phyloP scores from a whole-genome alignment of 345 rosid genomes.

The Litchi chinensis region DNA sequence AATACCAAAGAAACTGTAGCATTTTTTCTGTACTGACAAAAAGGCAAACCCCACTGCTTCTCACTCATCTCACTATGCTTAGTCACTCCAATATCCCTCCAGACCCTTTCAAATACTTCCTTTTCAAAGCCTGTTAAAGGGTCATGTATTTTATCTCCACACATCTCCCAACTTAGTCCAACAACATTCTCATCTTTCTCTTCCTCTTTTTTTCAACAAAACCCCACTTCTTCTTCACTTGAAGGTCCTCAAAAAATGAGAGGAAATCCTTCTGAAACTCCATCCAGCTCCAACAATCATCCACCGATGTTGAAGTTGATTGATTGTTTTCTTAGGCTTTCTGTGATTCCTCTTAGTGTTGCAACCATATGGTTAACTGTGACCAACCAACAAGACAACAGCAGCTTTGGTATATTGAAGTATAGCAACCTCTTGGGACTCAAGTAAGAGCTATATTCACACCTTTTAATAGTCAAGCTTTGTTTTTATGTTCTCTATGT shows the following conservation, averaged over 20 bases:
- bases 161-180: background rate
- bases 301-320: constrained; percentile 52
- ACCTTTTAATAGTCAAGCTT: background rate
- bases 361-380: constrained; percentile 79
- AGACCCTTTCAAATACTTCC: background rate
- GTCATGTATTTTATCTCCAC: background rate
- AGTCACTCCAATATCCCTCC: background rate
- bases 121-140: background rate
- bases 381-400: constrained; percentile 62
- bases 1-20: constrained; percentile 13
- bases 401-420: constrained; percentile 56
- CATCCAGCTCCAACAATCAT: constrained; percentile 24
- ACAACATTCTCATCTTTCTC: background rate
- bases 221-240: background rate
- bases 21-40: constrained; percentile 8
- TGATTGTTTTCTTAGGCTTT: constrained; percentile 70
- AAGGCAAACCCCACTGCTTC: constrained; percentile 39
- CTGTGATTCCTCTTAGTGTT: constrained; percentile 72
- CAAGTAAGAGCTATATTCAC: constrained; percentile 45
- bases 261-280: background rate
- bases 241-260: constrained; percentile 14
- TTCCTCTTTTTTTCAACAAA: background rate
- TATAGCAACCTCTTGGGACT: constrained; percentile 66
- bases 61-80: constrained; percentile 34
- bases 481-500: background rate